Evolutionary conservation across 352 stramenopile species (phyloP), one percentile per base, ranked within the genome.

Genomic region (Phytophthora foliorum): DNA sequence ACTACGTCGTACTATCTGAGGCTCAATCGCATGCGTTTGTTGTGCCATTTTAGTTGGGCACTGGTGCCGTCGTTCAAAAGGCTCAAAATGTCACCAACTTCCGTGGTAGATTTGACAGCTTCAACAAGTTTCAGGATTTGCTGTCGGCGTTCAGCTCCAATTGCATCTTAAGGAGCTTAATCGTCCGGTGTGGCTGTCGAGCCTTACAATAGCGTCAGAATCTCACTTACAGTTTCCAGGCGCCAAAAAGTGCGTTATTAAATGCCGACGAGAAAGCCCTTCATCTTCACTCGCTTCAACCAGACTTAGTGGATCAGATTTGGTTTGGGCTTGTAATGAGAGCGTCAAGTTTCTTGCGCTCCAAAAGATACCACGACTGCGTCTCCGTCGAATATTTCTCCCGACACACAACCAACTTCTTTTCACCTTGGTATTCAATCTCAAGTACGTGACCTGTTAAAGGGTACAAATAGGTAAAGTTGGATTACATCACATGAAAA

Each of bases 111-210:
- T 34, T 49, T 49, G 34, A 32, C 51, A 6, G 29, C 17, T 36
- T 29, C 24, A 1, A 52, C 14, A 32, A 57, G 34, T 45, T 57
- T 29, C 45, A 65, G 4, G 25, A 65, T 65, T 25, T 38, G 49
- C 41, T 22, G 38, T 39, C 50, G 59, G 55, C 59, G 50, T 25
- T 67, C 49, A 17, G 21, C 7, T 29, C 9, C 38, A 21, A 49
- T 51, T 21, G 4, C 52, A 24, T 16, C 7, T 6, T 4, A 41
- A 4, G 7, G 10, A 6, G 4, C 17, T 41, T 27, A 13, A 17
- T 42, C 9, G 6, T 51, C 6, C 42, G 10, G 34, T 17, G 13
- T 6, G 17, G 34, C 34, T 41, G 34, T 41, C 13, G 34, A 41
- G 4, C 34, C 34, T 17, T 41, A 41, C 34, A 41, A 4, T 4